A percentile compares a stretch with the other conserved stretches of the same genome.
phyloP scores from a whole-genome alignment of 345 rosid genomes.

The Trapa incisa region DNA sequence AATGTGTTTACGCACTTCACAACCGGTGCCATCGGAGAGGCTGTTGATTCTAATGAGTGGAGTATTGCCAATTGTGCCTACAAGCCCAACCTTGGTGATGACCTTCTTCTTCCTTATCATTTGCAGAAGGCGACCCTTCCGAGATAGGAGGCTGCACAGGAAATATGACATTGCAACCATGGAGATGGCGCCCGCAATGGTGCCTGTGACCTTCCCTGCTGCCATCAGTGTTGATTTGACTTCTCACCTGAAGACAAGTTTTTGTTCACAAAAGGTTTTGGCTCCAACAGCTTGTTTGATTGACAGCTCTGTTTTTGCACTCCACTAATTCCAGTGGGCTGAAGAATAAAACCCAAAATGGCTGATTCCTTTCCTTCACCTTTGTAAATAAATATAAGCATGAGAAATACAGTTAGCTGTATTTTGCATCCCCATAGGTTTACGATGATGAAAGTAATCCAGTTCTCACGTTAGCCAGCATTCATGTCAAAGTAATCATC shows the following conservation, averaged over 20 bases:
- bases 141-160: slow-evolving; percentile 17
- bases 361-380: no score
- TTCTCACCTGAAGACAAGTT: background rate
- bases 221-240: slow-evolving; percentile 38
- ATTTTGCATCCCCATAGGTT: no score
- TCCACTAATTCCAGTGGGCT: background rate
- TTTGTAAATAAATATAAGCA: background rate
- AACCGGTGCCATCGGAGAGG: slow-evolving; percentile 88
- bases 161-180: slow-evolving; percentile 36
- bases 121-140: slow-evolving; percentile 5
- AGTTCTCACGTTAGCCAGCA: no score
- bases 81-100: slow-evolving; percentile 33
- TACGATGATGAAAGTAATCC: no score
- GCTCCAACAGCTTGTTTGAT: background rate
- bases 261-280: background rate
- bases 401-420: no score
- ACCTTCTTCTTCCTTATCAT: slow-evolving; percentile 8
- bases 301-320: background rate
- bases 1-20: slow-evolving; percentile 35
- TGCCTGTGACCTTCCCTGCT: slow-evolving; percentile 28
- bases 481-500: no score
- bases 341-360: background rate
- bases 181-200: slow-evolving; percentile 33
- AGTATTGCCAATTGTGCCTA: slow-evolving; percentile 71
- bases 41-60: slow-evolving; percentile 84